Evolutionary conservation across 1,139 yeast species (phyloP), one percentile per base, ranked within the genome.

Genomic region (Geotrichum australiense): DNA sequence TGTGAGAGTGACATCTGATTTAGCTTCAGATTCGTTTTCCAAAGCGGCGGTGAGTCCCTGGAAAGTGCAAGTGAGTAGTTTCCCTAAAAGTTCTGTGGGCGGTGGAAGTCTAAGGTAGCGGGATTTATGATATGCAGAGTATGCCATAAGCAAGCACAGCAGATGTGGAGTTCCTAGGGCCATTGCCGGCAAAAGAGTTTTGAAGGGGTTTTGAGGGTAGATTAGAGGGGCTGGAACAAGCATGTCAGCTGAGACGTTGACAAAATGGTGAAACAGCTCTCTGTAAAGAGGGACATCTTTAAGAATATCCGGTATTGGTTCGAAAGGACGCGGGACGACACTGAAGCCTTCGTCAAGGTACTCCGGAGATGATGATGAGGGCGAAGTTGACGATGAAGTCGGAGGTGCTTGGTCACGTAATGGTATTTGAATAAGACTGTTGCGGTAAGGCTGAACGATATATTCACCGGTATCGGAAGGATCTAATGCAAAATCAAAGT

Each of bases 151-250:
- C 1, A 82, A 65, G 1, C 83, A 71, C 50, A 81, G 61, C 10
- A 83, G 61, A 12, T 64, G 66, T 10, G 65, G 64, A 0, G 83
- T 73, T 15, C 70, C 67, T 69, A 80, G 66, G 0, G 93, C 89
- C 74, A 83, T 70, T 49, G 74, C 75, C 0, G 93, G 91, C 14
- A 83, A 59, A 4, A 80, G 61, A 5, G 71, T 70, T 47, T 71
- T 71, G 61, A 82, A 81, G 0, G 94, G 94, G 52, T 82, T 83
- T 18, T 74, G 77, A 18, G 62, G 66, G 54, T 79, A 78, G 3
- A 71, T 54, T 5, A 50, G 41, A 4, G 87, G 86, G 0, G 85
- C 80, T 0, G 93, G 91, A 4, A 80, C 86, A 27, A 82, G 63
- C 31, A 73, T 66, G 34, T 70, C 69, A 1, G 87, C 74, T 0